Percentiles rank a stretch among this genome's conserved stretches.
These are phyloP conservation scores for Coccomyxa sp. DNA, from an alignment of 139 green algal genomes.

Conservation along the genomic window DNA sequence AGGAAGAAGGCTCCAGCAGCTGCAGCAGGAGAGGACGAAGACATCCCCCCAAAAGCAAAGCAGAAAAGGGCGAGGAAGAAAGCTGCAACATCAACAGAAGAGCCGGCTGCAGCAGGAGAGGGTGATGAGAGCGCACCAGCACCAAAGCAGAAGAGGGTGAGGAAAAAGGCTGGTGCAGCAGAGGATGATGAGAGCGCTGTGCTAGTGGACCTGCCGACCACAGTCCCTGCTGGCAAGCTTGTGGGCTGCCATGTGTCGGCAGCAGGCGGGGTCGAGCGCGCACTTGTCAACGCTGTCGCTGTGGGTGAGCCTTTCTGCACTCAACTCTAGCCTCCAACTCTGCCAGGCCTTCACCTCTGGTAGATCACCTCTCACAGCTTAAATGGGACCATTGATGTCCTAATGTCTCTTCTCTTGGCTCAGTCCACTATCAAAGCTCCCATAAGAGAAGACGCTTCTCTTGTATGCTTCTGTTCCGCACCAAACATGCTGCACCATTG, in stretches of 20 bases:
- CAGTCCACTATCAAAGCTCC: too few relatives aligned
- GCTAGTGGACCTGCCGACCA: background rate
- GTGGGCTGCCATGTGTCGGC: conserved; percentile 18
- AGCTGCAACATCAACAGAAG: background rate
- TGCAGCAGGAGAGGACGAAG: background rate
- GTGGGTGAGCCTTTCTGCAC: conserved; percentile 7
- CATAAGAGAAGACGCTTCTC: too few relatives aligned
- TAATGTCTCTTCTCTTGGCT: background rate
- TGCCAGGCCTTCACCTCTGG: background rate
- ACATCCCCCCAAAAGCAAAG: background rate
- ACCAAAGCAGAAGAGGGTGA: conserved; percentile 1
- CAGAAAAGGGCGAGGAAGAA: background rate
- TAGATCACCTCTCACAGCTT: background rate
- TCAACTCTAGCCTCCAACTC: too few relatives aligned
- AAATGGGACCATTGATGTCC: background rate
- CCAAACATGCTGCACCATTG: too few relatives aligned
- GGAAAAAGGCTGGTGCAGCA: background rate
- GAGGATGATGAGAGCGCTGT: background rate
- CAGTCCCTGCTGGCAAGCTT: conserved; percentile 2
- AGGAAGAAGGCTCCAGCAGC: background rate
- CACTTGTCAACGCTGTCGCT: conserved; percentile 17
- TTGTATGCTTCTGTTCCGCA: too few relatives aligned
- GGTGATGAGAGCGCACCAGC: background rate
- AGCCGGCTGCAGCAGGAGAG: background rate
- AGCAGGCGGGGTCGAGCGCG: conserved; percentile 8